These are phyloP conservation scores for Aquilaria yunnanensis DNA, from an alignment of 345 rosid genomes.

Conservation along the genomic window DNA sequence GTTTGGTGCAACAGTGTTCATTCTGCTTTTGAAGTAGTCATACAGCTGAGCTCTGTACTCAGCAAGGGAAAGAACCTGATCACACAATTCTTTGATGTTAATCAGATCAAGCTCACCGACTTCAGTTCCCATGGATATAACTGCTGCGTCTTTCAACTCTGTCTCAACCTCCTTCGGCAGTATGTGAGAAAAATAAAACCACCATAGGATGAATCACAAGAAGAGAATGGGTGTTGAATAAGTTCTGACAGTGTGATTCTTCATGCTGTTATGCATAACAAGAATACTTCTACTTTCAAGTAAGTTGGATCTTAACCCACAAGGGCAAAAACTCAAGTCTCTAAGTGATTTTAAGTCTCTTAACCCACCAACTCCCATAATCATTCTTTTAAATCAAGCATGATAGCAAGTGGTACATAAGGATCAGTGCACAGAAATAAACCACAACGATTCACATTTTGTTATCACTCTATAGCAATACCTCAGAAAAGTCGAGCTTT, in stretches of 20 bases:
- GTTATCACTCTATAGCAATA: slow-evolving; percentile 5
- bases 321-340: too few species aligned
- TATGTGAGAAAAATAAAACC: slow-evolving; percentile 28
- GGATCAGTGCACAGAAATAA: too few species aligned
- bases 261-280: too few species aligned
- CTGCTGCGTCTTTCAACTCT: slow-evolving; percentile 75
- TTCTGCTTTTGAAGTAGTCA: slow-evolving; percentile 82
- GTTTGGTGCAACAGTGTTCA: slow-evolving; percentile 92
- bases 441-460: too few species aligned
- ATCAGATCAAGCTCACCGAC: slow-evolving; percentile 71
- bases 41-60: slow-evolving; percentile 90
- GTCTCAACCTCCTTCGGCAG: slow-evolving; percentile 67
- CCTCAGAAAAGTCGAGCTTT: slow-evolving; percentile 89
- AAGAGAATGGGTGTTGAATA: not conserved
- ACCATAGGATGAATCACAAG: not conserved
- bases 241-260: not conserved
- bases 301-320: too few species aligned
- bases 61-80: slow-evolving; percentile 75
- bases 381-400: too few species aligned
- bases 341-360: too few species aligned
- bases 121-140: slow-evolving; percentile 95
- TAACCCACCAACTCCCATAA: too few species aligned
- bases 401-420: too few species aligned
- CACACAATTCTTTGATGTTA: slow-evolving; percentile 70
- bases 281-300: too few species aligned